Evolutionary conservation across 306 rosid genomes (phyloP).

Genomic region (Hippophae tibetana): DNA sequence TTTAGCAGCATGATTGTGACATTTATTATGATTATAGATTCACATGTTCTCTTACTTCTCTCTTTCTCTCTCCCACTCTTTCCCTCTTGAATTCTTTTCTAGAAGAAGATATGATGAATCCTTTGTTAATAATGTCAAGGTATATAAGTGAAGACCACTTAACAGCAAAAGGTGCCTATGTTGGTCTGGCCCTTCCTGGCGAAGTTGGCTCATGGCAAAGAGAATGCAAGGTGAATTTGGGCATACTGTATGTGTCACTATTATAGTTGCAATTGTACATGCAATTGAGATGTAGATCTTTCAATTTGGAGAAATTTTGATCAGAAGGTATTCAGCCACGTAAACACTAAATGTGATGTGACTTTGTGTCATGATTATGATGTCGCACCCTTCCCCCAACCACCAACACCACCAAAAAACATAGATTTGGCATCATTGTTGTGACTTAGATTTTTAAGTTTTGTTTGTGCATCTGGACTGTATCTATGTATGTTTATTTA

Average conservation of each 20-base stretch:
- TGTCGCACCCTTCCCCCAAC: no score
- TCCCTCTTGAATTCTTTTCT: not conserved
- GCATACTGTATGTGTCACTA: not conserved
- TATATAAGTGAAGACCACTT: constrained; percentile 14
- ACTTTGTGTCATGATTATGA: no score
- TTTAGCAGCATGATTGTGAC: not conserved
- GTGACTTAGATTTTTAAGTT: no score
- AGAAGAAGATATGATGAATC: not conserved
- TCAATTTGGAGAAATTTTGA: no score
- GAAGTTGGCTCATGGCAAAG: constrained; percentile 53
- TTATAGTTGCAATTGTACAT: not conserved
- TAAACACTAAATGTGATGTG: no score
- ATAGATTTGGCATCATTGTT: no score
- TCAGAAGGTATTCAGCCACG: no score
- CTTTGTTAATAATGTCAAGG: constrained; percentile 16
- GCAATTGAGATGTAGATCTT: no score
- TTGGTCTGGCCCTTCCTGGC: constrained; percentile 49
- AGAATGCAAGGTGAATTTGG: constrained; percentile 74
- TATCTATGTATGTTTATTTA: no score
- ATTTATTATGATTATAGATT: not conserved
- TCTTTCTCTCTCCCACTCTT: not conserved
- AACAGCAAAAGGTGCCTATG: constrained; percentile 34
- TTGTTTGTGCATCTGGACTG: no score
- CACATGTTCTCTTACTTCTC: not conserved
- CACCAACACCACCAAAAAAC: no score